Evolutionary conservation across 2,329 filamentous ascomycete species (phyloP), one percentile per base, ranked within the genome.

Genomic region (Sporothrix luriei): DNA sequence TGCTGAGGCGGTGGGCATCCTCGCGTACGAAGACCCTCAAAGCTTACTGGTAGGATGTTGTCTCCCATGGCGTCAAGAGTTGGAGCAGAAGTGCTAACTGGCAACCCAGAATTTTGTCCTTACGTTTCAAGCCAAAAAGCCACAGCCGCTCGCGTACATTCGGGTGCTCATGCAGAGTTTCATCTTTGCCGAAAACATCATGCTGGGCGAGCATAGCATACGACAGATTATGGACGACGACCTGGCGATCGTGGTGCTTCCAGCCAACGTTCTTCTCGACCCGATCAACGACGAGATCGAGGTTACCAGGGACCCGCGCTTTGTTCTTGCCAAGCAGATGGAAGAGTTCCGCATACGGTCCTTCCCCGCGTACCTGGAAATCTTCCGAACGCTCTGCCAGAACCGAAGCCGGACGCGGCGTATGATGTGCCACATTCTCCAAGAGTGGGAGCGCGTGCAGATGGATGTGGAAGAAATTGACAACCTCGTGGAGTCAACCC

Each of bases 351-450:
- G 88, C 14, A 82, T 86, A 71, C 81, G 85, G 38, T 85, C 87
- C 1, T 87, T 84, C 5, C 82, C 92, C 78, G 88, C 90, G 0
- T 97, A 93, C 76, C 82, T 97, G 21, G 94, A 97, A 73, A 85
- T 96, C 19, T 90, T 95, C 75, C 88, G 93, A 62, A 90, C 91
- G 9, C 84, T 95, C 21, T 97, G 93, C 75, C 92, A 98, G 77
- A 99, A 98, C 76, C 85, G 93, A 67, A 96, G 93, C 76, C 90
- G 95, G 2, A 88, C 97, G 54, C 88, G 95, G n/a, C 88, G 95
- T 48, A 93, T 90, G n/a, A 84, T 99, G 10, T 93, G 90, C 72
- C 94, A 98, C 77, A 87, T 90, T 16, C 88, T 97, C 48, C 82
- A 88, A 2, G 91, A 94, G 48, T 74, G 73, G 73, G 73, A 74